phyloP scores from a whole-genome alignment of 352 stramenopile genomes.

The Phytophthora nicotianae region DNA sequence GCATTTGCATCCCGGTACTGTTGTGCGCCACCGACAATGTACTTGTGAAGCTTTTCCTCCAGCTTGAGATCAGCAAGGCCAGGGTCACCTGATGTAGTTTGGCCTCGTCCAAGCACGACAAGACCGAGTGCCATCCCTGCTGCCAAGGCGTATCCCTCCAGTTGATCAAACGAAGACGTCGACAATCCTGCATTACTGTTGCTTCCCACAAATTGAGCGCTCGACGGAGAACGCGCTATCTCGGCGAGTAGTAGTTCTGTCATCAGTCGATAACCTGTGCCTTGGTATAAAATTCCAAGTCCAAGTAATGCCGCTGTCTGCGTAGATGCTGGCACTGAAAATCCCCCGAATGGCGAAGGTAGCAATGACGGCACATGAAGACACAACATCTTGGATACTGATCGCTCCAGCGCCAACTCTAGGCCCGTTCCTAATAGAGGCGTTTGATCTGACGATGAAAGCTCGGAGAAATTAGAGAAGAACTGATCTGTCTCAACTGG shows the following conservation, averaged over 20 bases:
- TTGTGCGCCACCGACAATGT: constrained; percentile 88
- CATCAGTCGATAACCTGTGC: constrained; percentile 96
- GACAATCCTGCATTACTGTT: constrained; percentile 52
- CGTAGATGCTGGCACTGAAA: constrained; percentile 95
- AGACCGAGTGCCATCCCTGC: constrained; percentile 95
- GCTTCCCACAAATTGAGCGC: constrained; percentile 62
- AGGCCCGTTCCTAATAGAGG: constrained; percentile 47
- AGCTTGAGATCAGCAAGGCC: constrained; percentile 96
- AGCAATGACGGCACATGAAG: constrained; percentile 97
- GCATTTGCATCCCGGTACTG: constrained; percentile 51
- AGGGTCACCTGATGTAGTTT: constrained; percentile 69
- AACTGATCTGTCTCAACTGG: constrained; percentile 26
- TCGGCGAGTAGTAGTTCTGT: constrained; percentile 97
- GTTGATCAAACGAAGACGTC: constrained; percentile 78
- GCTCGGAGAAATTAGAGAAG: constrained; percentile 31
- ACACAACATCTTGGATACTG: constrained; percentile 98
- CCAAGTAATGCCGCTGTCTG: constrained; percentile 96
- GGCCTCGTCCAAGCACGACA: constrained; percentile 91
- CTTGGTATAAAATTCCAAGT: constrained; percentile 96
- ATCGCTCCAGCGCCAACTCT: constrained; percentile 80
- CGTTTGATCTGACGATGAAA: constrained; percentile 36
- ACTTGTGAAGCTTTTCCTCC: constrained; percentile 96
- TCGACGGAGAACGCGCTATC: constrained; percentile 91
- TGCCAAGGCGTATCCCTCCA: constrained; percentile 94
- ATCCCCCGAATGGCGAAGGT: constrained; percentile 93